Evolutionary conservation across 768 basidiomycete species (phyloP), one percentile per base, ranked within the genome.

Genomic region (Boletales sp.): DNA sequence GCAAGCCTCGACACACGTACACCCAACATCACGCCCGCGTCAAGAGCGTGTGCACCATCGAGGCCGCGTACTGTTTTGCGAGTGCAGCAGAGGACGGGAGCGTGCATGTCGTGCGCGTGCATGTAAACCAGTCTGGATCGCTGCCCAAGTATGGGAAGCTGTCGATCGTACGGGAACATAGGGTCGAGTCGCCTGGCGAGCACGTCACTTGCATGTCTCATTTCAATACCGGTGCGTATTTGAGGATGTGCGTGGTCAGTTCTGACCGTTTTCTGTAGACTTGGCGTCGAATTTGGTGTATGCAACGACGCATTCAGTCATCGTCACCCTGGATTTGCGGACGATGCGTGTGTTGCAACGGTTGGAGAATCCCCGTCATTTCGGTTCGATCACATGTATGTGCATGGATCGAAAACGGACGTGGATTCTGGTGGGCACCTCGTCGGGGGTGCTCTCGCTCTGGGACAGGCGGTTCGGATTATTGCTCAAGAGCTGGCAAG

Each of bases 401-500:
- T 95, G 91, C 57, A 67, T 93, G 40, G 94, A 95, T 64, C 81
- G 83, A 31, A 90, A 87, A 61, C 82, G 79, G 21, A 80, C 88
- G 6, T 98, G 95, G 95, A 75, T 95, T 21, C 74, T 97, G 12
- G 84, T 89, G 15, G 95, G 91, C 3, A 97, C 95, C 1, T 82
- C 87, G 3, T 81, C 80, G 2, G 97, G 95, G 6, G 81, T 87
- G 13, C 71, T 98, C 12, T 84, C 89, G 0, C 75, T 99, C 3
- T 99, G 94, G 94, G 97, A 99, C 70, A 82, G 92, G 38, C 86
- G 95, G 10, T 99, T 98, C 57, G 94, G 94, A 1, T 73, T 97
- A 17, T 72, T 87, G 5, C 74, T 98, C 55, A 89, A 88, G 65
- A 90, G 84, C 52, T 97, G 95, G 94, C 82, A 83, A 60, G 83